Evolutionary conservation across 2,329 filamentous ascomycete genomes (phyloP), one percentile per base, ranked within the genome.

Genomic region (Aspergillus pseudonomiae): DNA sequence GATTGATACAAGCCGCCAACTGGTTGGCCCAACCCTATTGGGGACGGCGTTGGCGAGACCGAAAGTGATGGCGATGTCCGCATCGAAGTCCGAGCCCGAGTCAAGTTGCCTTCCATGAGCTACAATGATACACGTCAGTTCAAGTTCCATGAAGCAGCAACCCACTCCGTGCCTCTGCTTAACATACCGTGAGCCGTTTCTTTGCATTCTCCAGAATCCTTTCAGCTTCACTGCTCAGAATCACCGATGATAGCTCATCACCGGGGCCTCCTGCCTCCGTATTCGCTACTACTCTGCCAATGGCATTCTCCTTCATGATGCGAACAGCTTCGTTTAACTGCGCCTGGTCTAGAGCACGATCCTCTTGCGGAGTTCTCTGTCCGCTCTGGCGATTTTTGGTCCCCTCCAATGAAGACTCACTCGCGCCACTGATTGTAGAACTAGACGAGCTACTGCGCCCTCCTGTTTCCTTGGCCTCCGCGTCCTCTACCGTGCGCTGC

Each of bases 41-140:
- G 59, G 30, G 70, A 72, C 7, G 75, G 75, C n/a, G 82, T 80
- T 12, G 82, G 79, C 59, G 81, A 80, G 57, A 82, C 80, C 28
- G 85, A 83, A 7, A 79, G 72, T 14, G 82, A 82, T 10, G 85
- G 82, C 7, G 81, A 81, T 39, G 82, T 79, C 53, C 86, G 83
- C 28, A 92, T 82, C 11, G 90, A 89, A 67, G 86, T 88, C 70
- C 92, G 87, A 34, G 93, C 94, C 65, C 92, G 89, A 62, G 86
- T 89, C 24, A 97, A 83, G 70, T 97, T 97, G 43, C 91, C 93
- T 79, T 97, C 94, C 93, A 97, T 97, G 36, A 92, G 91, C 93
- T 96, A 75, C 26, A 57, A 41, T 6, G 14, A 10, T 19, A 34
- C 46, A 60, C 39, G 60, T 73, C 61, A 74, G 70, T 63, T 19